Evolutionary conservation across 2,329 filamentous ascomycete genomes (phyloP).

Genomic region (Nigrospora oryzae): DNA sequence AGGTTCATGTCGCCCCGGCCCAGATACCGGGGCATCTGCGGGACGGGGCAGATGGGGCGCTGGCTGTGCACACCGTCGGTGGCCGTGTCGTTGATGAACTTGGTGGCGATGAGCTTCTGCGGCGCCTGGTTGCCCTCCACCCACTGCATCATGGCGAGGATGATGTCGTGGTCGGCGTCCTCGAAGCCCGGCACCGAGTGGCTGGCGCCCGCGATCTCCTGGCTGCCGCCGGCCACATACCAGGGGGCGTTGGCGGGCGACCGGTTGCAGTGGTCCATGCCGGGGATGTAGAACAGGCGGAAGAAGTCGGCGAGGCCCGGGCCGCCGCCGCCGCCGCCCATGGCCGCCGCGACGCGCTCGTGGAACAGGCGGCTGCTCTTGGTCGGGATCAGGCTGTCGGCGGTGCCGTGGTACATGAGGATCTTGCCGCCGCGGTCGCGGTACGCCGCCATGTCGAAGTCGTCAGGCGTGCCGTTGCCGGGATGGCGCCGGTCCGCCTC

Average conservation of each 20-base stretch:
- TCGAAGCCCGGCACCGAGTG: slow-evolving; percentile 25
- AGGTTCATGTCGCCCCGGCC: slow-evolving; percentile 11
- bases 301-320: slow-evolving; percentile 37
- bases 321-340: slow-evolving; percentile 6
- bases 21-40: slow-evolving; percentile 17
- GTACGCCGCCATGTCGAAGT: slow-evolving; percentile 22
- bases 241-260: slow-evolving; percentile 19
- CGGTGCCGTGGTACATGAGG: slow-evolving; percentile 25
- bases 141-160: slow-evolving; percentile 27
- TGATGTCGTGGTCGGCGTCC: slow-evolving; percentile 24
- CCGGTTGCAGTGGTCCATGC: slow-evolving; percentile 36
- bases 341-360: slow-evolving; percentile 16
- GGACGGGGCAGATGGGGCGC: slow-evolving; percentile 17
- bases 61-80: slow-evolving; percentile 13
- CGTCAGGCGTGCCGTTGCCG: slow-evolving; percentile 11
- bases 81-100: slow-evolving; percentile 16
- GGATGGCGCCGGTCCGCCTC: slow-evolving; percentile 17
- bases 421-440: slow-evolving; percentile 24
- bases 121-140: slow-evolving; percentile 22
- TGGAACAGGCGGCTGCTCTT: slow-evolving; percentile 20
- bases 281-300: slow-evolving; percentile 37
- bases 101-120: slow-evolving; percentile 17
- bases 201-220: slow-evolving; percentile 14
- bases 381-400: slow-evolving; percentile 22
- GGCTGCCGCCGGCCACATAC: slow-evolving; percentile 21